Conservation (phyloP, 805 yeast species). For the Huiozyma sinensis region DNA sequence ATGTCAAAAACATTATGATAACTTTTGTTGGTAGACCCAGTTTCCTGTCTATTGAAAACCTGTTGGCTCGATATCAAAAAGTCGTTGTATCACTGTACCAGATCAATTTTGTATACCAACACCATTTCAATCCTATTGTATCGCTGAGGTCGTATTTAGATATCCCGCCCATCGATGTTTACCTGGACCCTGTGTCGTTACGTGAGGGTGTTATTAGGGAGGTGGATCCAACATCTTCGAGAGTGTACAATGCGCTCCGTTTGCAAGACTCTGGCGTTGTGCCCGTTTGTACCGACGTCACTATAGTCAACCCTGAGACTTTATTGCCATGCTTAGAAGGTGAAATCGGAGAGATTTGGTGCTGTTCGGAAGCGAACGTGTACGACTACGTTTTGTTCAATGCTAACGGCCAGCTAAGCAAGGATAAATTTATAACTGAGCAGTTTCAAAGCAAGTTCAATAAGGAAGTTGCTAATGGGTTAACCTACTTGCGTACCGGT, state of each 20-base stretch:
- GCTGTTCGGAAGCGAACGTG: constrained; percentile 77
- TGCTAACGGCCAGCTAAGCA: constrained; percentile 30
- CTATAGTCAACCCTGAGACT: constrained; percentile 93
- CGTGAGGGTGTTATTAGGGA: constrained; percentile 81
- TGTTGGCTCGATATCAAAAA: constrained; percentile 51
- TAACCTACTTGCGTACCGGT: constrained; percentile 76
- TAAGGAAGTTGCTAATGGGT: constrained; percentile 48
- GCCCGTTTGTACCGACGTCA: constrained; percentile 86
- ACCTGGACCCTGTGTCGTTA: constrained; percentile 77
- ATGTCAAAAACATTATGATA: constrained; percentile 73
- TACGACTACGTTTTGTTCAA: constrained; percentile 43
- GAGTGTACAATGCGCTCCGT: constrained; percentile 39
- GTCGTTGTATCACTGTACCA: constrained; percentile 59
- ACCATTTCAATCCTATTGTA: constrained; percentile 71
- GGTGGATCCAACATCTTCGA: constrained; percentile 44
- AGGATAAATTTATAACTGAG: constrained; percentile 40
- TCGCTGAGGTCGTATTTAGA: constrained; percentile 73
- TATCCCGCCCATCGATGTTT: constrained; percentile 77
- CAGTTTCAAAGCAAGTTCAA: constrained; percentile 56
- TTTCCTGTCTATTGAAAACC: constrained; percentile 42
- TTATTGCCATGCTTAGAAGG: constrained; percentile 68
- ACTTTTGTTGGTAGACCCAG: constrained; percentile 70
- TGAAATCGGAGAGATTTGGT: constrained; percentile 97
- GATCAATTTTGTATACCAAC: constrained; percentile 67
- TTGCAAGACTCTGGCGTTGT: constrained; percentile 94